Conservation (phyloP, 139 green algal genomes). For the Spirogloea muscicola region DNA sequence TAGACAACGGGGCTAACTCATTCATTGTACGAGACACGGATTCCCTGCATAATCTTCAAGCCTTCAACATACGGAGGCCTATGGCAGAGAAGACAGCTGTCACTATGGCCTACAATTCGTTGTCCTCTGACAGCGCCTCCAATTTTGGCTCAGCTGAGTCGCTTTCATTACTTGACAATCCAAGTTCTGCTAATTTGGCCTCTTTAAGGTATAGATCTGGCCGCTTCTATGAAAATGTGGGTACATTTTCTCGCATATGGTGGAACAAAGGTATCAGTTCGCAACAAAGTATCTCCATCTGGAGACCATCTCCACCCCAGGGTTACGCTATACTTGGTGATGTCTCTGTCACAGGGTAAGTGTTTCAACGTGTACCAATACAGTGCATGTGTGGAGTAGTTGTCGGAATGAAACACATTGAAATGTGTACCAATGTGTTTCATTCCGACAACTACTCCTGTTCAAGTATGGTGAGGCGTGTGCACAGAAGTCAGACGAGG, state of each 20-base stretch:
- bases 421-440: too few species aligned
- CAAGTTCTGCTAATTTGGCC: neutral
- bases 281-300: conserved; percentile 49
- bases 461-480: too few species aligned
- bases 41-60: too few species aligned
- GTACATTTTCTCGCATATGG: conserved; percentile 69
- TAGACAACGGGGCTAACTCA: too few species aligned
- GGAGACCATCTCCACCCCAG: conserved; percentile 61
- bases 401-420: too few species aligned
- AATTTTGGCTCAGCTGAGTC: neutral
- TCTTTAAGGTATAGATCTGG: too few species aligned
- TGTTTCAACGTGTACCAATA: too few species aligned
- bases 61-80: neutral
- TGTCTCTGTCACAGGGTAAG: conserved; percentile 57
- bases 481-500: too few species aligned
- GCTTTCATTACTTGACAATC: neutral
- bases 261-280: conserved; percentile 59
- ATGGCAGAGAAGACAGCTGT: neutral
- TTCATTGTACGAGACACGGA: too few species aligned
- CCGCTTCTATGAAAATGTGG: conserved; percentile 38
- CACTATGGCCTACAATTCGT: too few species aligned
- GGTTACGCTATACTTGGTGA: conserved; percentile 72
- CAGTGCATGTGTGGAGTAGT: too few species aligned
- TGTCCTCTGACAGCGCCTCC: neutral
- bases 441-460: too few species aligned